Conservation (phyloP, 306 rosid species). For the Rubus idaeus region DNA sequence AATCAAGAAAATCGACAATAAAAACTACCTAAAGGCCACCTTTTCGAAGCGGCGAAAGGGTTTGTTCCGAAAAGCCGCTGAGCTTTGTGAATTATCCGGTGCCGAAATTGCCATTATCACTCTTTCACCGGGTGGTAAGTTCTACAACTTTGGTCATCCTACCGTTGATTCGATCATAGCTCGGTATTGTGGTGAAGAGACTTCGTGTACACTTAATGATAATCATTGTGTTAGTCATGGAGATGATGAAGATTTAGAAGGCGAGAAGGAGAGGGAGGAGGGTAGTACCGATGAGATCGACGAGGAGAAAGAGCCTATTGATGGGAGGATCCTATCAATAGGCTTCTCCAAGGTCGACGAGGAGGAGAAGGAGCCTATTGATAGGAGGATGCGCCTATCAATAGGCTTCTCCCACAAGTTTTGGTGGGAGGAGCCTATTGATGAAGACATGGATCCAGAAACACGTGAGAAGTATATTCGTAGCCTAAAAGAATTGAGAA, state of each 20-base stretch:
- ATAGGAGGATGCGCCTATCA: not conserved
- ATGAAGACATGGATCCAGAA: not conserved
- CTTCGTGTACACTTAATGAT: not conserved
- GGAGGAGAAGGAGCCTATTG: not conserved
- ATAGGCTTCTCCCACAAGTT: not conserved
- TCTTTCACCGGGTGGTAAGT: constrained; percentile 6
- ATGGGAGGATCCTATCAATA: not conserved
- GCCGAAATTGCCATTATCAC: not conserved
- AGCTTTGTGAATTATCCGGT: not conserved
- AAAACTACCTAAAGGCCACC: constrained; percentile 12
- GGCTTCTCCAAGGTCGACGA: not conserved
- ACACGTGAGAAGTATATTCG: not conserved
- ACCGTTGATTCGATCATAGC: not conserved
- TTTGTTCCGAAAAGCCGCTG: constrained; percentile 13
- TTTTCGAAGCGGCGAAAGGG: constrained; percentile 17
- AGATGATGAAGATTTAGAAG: not conserved
- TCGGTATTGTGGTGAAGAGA: not conserved
- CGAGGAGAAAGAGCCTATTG: not conserved
- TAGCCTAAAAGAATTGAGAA: not conserved
- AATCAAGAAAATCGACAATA: constrained; percentile 6
- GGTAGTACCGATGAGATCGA: not conserved
- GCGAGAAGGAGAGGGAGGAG: not conserved
- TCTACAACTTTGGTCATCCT: not conserved
- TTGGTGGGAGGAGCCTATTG: not conserved
- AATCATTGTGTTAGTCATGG: not conserved